Base-by-base conservation (phyloP, 129 eudicot genomes). In the Escallonia herrerae region DNA sequence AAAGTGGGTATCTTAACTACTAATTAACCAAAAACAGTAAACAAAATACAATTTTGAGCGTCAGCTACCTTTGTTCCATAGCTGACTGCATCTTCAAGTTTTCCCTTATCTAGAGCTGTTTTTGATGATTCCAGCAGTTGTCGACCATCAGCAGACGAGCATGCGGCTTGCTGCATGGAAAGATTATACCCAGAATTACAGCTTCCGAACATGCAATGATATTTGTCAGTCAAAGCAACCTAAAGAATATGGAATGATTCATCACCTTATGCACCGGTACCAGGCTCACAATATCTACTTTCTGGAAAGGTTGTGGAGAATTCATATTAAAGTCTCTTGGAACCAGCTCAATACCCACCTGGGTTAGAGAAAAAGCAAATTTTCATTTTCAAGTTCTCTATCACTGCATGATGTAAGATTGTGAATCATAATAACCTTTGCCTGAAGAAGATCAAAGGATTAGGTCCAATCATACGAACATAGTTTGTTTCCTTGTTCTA, bases 71-170 rank as follows among this genome's bases (percentile, higher is more conserved):
- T 94, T 66, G 99, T 89, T 61, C 99, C 99, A 80, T 82, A 94
- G 90, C 82, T 86, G 59, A 94, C 99, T 62, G 99, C 99, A 74
- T 94, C 99, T 81, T 94, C 99, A 75, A 94, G 95, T 63, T 94
- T 94, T 76, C 99, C 99, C 80, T 94, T 94, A 78, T 94, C 99
- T 71, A 94, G 62, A 60, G 99, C 99, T 62, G 99, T 94, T 78
- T 94, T 94, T 64, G 99, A 94, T 76, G 99, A 94, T 80, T 94
- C 99, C 82, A 94, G 68, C 47, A 94, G 97, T 70, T 94, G 99
- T 15, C 99, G 86, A 48, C 99, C 99, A 83, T 94, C 99, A 42
- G 99, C 99, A 57, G 99, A 89, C 5, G 99, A 94, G 76, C 99
- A 94, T 43, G 99, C 99, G 54, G 99, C 99, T 94, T 94, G 99